A percentile compares a stretch with the other conserved stretches of the same genome.
Conservation (phyloP, 352 stramenopile genomes). For the Pythium chondricola region DNA sequence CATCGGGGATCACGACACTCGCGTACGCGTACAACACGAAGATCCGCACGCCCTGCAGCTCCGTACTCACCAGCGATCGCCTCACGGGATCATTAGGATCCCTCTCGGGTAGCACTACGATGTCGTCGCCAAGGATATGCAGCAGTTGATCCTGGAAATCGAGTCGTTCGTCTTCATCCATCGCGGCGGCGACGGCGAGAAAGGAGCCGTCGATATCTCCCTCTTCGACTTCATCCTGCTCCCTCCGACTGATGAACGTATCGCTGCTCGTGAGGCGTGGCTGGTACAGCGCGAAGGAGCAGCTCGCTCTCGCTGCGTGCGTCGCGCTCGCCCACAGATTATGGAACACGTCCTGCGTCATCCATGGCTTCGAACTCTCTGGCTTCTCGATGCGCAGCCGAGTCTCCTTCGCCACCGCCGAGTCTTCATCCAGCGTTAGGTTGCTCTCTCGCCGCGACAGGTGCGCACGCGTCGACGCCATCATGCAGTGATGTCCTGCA, state of each 20-base stretch:
- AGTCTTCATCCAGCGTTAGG: conserved; percentile 42
- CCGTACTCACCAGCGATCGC: conserved; percentile 11
- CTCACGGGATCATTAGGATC: conserved; percentile 2
- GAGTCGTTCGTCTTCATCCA: conserved; percentile 19
- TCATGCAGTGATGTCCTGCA: too few species aligned
- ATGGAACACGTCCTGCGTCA: conserved; percentile 57
- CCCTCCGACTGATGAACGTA: conserved; percentile 10
- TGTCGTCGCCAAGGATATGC: conserved; percentile 38
- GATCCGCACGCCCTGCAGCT: conserved; percentile 16
- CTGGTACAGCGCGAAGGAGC: conserved; percentile 41
- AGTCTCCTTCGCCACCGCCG: conserved; percentile 18
- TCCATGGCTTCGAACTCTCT: conserved; percentile 37
- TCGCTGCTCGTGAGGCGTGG: conserved; percentile 11
- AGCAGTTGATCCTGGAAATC: conserved; percentile 54
- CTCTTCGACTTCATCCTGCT: too few species aligned
- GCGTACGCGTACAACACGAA: conserved; percentile 59
- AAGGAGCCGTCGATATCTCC: conserved; percentile 14
- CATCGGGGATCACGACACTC: conserved; percentile 22
- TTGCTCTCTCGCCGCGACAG: conserved; percentile 51
- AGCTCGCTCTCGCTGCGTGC: conserved; percentile 46
- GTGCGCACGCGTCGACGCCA: background rate
- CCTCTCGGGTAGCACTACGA: conserved; percentile 40
- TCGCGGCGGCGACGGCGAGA: conserved; percentile 13
- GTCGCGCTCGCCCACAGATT: conserved; percentile 57
- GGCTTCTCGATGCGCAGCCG: background rate